phyloP scores from a whole-genome alignment of 2,329 filamentous ascomycete genomes.

The Claviceps citrina region DNA sequence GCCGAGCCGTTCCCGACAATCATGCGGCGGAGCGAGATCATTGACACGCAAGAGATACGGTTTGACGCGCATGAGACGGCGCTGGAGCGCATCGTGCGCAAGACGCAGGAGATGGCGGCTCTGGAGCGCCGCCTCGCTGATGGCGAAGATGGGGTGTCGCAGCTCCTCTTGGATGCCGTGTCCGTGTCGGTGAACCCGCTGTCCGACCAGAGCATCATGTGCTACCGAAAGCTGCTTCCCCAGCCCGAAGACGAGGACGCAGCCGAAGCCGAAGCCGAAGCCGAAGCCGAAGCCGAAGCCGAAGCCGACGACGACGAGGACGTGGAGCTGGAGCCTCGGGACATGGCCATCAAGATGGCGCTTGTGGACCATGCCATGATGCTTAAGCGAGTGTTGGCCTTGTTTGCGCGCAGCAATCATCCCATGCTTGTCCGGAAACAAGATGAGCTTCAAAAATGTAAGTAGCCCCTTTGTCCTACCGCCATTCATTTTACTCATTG shows the following conservation, averaged over 20 bases:
- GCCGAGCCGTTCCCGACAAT: slow-evolving; percentile 85
- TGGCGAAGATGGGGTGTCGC: slow-evolving; percentile 54
- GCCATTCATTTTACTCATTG: neutral
- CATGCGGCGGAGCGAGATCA: slow-evolving; percentile 70
- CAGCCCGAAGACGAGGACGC: slow-evolving; percentile 22
- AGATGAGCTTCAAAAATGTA: slow-evolving; percentile 50
- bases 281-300: slow-evolving; percentile 31
- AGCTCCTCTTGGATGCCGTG: slow-evolving; percentile 59
- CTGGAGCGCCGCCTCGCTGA: slow-evolving; percentile 61
- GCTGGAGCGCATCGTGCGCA: slow-evolving; percentile 75
- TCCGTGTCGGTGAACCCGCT: slow-evolving; percentile 59
- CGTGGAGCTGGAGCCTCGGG: slow-evolving; percentile 39
- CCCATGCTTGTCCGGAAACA: slow-evolving; percentile 39
- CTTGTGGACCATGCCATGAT: slow-evolving; percentile 80
- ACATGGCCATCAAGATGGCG: slow-evolving; percentile 69
- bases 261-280: slow-evolving; percentile 24
- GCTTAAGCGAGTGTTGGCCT: slow-evolving; percentile 64
- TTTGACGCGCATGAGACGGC: slow-evolving; percentile 72
- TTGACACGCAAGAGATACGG: slow-evolving; percentile 48
- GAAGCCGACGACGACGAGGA: slow-evolving; percentile 23
- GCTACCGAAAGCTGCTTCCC: slow-evolving; percentile 62
- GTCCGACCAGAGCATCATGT: slow-evolving; percentile 61
- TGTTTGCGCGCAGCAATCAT: slow-evolving; percentile 50
- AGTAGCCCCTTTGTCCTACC: too few relatives aligned
- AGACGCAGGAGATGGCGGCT: slow-evolving; percentile 68